A percentile compares a stretch with the other conserved stretches of the same genome.
phyloP scores from a whole-genome alignment of 1,284 basidiomycete genomes.

The Gymnopus androsaceus region DNA sequence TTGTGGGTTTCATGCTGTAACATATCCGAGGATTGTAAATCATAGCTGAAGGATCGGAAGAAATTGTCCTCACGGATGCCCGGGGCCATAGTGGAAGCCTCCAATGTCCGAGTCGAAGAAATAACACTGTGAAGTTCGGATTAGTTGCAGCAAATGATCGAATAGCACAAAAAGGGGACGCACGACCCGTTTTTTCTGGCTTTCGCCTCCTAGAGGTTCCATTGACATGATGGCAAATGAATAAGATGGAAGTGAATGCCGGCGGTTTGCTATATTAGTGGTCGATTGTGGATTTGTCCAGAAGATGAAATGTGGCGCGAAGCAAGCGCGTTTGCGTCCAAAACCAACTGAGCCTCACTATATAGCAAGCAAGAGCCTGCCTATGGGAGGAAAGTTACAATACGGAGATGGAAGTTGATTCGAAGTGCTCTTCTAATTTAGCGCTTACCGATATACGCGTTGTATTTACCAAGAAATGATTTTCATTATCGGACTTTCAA shows the following conservation, averaged over 20 bases:
- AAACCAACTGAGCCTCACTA: too few species aligned
- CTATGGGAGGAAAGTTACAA: too few species aligned
- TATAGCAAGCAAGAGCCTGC: too few species aligned
- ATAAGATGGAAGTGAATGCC: neutral
- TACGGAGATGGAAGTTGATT: too few species aligned
- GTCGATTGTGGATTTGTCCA: neutral
- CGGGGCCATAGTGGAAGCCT: conserved; percentile 98
- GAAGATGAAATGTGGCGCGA: too few species aligned
- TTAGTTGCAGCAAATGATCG: neutral
- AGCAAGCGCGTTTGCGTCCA: too few species aligned
- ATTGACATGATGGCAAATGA: conserved; percentile 33
- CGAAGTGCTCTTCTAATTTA: too few species aligned
- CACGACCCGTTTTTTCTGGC: conserved; percentile 84
- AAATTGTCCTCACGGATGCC: conserved; percentile 67
- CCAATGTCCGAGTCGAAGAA: conserved; percentile 99
- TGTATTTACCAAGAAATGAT: too few species aligned
- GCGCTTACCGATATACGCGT: too few species aligned
- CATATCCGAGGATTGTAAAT: conserved; percentile 8
- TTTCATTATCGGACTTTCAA: too few species aligned
- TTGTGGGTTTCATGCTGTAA: conserved; percentile 89
- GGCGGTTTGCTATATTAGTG: too few species aligned
- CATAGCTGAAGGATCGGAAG: neutral
- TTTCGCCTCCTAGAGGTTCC: conserved; percentile 73
- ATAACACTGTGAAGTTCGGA: conserved; percentile 70
- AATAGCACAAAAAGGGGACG: conserved; percentile 34